phyloP scores from a whole-genome alignment of 176 grass and related monocot genomes.

The Ananas comosus region DNA sequence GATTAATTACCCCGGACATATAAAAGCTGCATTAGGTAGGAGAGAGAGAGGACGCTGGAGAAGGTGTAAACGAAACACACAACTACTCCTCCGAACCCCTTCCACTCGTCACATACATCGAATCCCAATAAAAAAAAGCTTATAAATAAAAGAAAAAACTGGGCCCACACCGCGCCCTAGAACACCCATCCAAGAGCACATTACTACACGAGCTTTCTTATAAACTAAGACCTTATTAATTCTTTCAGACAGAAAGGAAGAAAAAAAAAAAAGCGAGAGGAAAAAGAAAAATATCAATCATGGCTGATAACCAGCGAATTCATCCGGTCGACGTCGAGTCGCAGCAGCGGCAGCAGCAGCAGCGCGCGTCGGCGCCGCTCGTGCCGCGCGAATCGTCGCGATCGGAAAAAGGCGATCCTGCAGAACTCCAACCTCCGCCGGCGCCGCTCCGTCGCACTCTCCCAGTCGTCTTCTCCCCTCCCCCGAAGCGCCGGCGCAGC shows the following conservation, averaged over 20 bases:
- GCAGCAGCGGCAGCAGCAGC: background rate
- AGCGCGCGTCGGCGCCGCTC: conserved; percentile 29
- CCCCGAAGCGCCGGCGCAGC: conserved; percentile 11
- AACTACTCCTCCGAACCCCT: no score
- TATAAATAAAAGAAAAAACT: no score
- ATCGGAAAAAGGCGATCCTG: conserved; percentile 42
- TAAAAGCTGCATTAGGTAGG: no score
- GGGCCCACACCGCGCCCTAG: no score
- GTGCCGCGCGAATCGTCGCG: conserved; percentile 29
- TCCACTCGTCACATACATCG: no score
- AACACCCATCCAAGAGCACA: no score
- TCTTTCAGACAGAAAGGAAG: background rate
- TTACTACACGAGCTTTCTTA: no score
- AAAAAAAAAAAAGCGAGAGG: background rate
- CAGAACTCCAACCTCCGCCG: background rate
- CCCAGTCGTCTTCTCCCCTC: background rate
- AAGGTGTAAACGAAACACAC: no score
- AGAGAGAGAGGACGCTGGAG: no score
- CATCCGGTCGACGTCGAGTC: conserved; percentile 76
- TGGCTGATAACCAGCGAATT: conserved; percentile 74
- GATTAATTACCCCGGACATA: no score
- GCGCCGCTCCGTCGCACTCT: conserved; percentile 25
- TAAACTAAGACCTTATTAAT: no score
- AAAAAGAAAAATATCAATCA: background rate
- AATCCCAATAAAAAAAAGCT: no score